Evolutionary conservation across 208 protist genomes (phyloP).

Genomic region (Trypanosoma conorhini): DNA sequence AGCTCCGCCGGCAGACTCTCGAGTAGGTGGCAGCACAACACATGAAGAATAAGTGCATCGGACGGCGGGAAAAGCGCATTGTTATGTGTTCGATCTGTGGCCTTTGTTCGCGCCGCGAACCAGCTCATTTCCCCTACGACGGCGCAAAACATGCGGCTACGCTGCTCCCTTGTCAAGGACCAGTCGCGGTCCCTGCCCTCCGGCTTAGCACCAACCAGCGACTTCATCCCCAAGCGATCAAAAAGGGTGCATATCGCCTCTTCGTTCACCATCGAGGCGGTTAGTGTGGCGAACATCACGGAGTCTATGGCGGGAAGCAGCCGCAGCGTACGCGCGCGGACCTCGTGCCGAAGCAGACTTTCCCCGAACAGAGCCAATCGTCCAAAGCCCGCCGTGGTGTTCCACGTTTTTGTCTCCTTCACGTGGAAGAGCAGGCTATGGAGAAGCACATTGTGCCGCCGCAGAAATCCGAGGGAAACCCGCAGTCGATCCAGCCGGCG

Average conservation of each 20-base stretch:
- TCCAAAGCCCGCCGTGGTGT: conserved; percentile 70
- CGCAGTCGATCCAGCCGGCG: conserved; percentile 47
- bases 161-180: conserved; percentile 12
- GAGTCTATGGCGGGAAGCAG: conserved; percentile 61
- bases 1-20: conserved; percentile 83
- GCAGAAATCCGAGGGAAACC: conserved; percentile 65
- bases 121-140: conserved; percentile 85
- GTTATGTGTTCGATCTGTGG: conserved; percentile 87
- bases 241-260: conserved; percentile 48
- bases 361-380: conserved; percentile 74
- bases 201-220: conserved; percentile 37
- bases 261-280: conserved; percentile 31
- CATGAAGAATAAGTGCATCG: conserved; percentile 87
- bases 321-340: conserved; percentile 58
- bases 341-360: conserved; percentile 50
- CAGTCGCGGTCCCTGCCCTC: conserved; percentile 16
- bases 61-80: conserved; percentile 90
- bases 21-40: conserved; percentile 71
- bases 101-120: conserved; percentile 78
- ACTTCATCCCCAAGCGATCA: conserved; percentile 46
- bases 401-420: conserved; percentile 62
- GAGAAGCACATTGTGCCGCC: conserved; percentile 86
- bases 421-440: conserved; percentile 84
- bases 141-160: conserved; percentile 68
- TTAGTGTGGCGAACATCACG: conserved; percentile 27